Evolutionary conservation across 306 rosid species (phyloP).

Genomic region (Pachyrhizus erosus): DNA sequence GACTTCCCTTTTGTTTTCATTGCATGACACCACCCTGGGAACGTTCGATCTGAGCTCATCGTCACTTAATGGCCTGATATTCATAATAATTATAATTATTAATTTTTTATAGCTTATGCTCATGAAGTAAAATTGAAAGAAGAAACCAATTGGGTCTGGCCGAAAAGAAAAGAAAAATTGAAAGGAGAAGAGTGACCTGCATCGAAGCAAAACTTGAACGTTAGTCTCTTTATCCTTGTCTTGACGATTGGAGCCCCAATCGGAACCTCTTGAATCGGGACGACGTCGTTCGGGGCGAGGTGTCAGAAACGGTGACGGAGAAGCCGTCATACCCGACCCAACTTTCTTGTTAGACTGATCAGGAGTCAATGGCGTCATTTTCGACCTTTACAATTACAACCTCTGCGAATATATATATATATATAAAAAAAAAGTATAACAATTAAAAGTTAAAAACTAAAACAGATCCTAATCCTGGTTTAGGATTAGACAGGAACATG

Average conservation of each 20-base stretch:
- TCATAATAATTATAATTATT: background rate
- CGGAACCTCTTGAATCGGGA: conserved; percentile 63
- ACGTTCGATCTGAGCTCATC: conserved; percentile 71
- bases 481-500: background rate
- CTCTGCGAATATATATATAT: too few relatives aligned
- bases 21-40: conserved; percentile 74
- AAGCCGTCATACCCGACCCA: conserved; percentile 68
- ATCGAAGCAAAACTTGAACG: conserved; percentile 86
- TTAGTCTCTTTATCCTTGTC: conserved; percentile 79
- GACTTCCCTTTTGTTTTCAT: conserved; percentile 87
- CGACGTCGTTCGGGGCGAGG: conserved; percentile 93
- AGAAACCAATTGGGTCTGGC: too few relatives aligned
- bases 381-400: background rate
- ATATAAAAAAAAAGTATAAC: background rate
- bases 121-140: too few relatives aligned
- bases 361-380: conserved; percentile 72
- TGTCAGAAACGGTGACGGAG: conserved; percentile 86
- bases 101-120: too few relatives aligned
- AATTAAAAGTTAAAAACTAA: background rate
- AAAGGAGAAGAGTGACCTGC: conserved; percentile 65
- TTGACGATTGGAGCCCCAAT: conserved; percentile 60
- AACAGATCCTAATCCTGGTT: background rate
- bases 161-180: background rate
- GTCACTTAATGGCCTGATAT: conserved; percentile 78
- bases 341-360: conserved; percentile 73